phyloP scores from a whole-genome alignment of 805 yeast species.

The Sugiyamaella valdiviana region DNA sequence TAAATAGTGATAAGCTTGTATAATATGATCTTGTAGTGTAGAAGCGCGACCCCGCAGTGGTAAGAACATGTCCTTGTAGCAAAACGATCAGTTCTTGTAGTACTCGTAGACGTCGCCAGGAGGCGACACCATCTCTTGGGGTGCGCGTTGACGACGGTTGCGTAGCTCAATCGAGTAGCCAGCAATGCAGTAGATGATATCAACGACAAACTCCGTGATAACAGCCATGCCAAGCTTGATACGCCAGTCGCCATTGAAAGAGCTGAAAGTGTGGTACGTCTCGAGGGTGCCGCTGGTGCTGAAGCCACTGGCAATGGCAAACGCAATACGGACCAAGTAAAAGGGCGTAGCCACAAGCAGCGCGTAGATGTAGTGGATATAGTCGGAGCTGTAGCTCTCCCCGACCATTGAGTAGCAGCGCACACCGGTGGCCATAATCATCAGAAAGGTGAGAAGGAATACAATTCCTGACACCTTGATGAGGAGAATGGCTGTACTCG shows the following conservation, averaged over 20 bases:
- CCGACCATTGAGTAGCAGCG: background rate
- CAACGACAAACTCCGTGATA: conserved; percentile 80
- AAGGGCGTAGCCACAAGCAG: conserved; percentile 11
- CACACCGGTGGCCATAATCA: conserved; percentile 6
- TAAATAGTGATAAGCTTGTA: too few species aligned
- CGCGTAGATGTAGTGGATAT: conserved; percentile 2
- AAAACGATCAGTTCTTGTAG: too few species aligned
- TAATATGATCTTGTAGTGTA: too few species aligned
- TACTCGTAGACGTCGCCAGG: too few species aligned
- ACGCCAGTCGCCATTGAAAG: conserved; percentile 35
- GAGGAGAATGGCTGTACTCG: background rate
- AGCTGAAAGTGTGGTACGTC: conserved; percentile 10
- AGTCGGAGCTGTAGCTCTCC: conserved; percentile 1
- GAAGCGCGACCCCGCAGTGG: too few species aligned
- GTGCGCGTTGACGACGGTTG: too few species aligned
- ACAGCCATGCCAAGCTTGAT: conserved; percentile 72
- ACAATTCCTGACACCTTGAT: conserved; percentile 8
- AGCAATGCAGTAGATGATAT: conserved; percentile 16
- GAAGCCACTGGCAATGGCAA: conserved; percentile 9
- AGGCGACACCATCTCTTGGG: too few species aligned
- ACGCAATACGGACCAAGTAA: conserved; percentile 9
- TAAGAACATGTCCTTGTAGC: too few species aligned
- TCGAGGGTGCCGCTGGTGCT: background rate
- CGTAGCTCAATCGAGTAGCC: conserved; percentile 10
- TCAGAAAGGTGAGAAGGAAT: conserved; percentile 1